Evolutionary conservation across 208 protist species (phyloP).

Genomic region (Acanthamoeba comandoni): DNA sequence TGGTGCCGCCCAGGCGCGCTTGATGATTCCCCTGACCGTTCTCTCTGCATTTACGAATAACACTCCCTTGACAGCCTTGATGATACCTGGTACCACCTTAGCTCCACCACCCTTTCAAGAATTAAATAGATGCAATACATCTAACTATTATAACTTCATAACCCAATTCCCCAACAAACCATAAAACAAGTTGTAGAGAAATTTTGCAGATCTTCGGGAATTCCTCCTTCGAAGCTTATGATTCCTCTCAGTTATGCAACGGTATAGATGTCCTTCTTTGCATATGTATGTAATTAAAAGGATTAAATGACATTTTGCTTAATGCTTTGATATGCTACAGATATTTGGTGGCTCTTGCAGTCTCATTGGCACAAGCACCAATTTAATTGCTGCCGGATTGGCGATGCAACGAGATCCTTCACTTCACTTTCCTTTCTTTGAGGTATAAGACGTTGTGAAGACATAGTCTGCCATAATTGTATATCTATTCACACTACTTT

Average conservation of each 20-base stretch:
- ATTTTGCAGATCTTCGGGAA: slow-evolving; percentile 6
- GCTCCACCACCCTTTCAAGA: not conserved
- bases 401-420: not conserved
- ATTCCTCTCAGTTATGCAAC: slow-evolving; percentile 63
- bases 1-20: slow-evolving; percentile 38
- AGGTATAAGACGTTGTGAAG: slow-evolving; percentile 30
- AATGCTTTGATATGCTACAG: too few species aligned
- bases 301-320: too few species aligned
- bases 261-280: too few species aligned
- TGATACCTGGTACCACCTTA: slow-evolving; percentile 50
- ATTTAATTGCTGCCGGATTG: slow-evolving; percentile 73
- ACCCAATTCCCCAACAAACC: too few species aligned
- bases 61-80: slow-evolving; percentile 75
- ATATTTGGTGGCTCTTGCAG: slow-evolving; percentile 75
- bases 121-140: too few species aligned
- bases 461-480: too few species aligned
- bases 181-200: slow-evolving; percentile 74
- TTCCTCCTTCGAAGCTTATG: slow-evolving; percentile 38
- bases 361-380: slow-evolving; percentile 77
- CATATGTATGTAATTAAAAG: too few species aligned
- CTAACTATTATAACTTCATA: too few species aligned
- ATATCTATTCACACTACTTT: slow-evolving; percentile 4
- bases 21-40: slow-evolving; percentile 55
- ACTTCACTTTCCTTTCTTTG: slow-evolving; percentile 59
- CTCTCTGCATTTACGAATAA: slow-evolving; percentile 79